phyloP scores from a whole-genome alignment of 2,329 filamentous ascomycete genomes.

The Ophiosphaerella korrae region DNA sequence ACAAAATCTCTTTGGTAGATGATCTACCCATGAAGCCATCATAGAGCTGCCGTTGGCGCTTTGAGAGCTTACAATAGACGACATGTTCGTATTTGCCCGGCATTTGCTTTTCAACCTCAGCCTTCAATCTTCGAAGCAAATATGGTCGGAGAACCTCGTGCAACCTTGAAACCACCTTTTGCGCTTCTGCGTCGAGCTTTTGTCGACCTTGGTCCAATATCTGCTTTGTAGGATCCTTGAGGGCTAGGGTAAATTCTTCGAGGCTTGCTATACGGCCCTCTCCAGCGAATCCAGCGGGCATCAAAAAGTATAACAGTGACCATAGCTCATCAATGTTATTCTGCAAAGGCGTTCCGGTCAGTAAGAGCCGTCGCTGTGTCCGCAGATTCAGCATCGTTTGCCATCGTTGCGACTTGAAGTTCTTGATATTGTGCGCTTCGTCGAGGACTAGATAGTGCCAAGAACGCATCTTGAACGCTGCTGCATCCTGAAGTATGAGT shows the following conservation, averaged over 20 bases:
- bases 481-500: conserved; percentile 89
- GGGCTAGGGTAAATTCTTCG: conserved; percentile 96
- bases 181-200: conserved; percentile 91
- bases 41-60: conserved; percentile 92
- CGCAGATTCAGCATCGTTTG: conserved; percentile 94
- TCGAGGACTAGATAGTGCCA: conserved; percentile 99
- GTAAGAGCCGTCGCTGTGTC: conserved; percentile 80
- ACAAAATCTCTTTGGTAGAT: conserved; percentile 85
- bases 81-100: conserved; percentile 97
- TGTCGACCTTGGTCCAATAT: conserved; percentile 94
- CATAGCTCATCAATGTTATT: conserved; percentile 97
- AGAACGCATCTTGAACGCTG: conserved; percentile 86
- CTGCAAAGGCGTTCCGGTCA: conserved; percentile 94
- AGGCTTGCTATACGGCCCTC: conserved; percentile 90
- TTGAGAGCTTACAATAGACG: conserved; percentile 91
- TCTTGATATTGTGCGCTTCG: conserved; percentile 99
- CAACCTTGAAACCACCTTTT: conserved; percentile 87
- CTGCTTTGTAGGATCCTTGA: conserved; percentile 92
- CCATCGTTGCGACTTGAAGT: conserved; percentile 97
- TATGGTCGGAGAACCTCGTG: conserved; percentile 95
- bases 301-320: conserved; percentile 95
- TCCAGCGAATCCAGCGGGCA: conserved; percentile 83
- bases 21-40: conserved; percentile 92
- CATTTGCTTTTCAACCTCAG: conserved; percentile 99
- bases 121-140: conserved; percentile 86